phyloP scores from a whole-genome alignment of 345 rosid genomes.

The Euphorbia lathyris region DNA sequence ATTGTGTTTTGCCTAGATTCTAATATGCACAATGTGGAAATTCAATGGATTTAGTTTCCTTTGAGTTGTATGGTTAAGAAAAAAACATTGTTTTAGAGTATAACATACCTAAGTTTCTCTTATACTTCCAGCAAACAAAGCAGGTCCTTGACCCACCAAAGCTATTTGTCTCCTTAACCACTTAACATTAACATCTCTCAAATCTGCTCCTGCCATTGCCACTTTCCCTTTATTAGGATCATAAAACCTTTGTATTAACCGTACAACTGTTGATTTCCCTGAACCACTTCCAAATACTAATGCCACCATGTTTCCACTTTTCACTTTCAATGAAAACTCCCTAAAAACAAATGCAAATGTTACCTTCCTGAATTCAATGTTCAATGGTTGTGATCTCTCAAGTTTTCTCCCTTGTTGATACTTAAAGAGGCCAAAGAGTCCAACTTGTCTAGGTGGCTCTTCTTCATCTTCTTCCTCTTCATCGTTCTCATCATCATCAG shows the following conservation, averaged over 20 bases:
- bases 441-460: constrained; percentile 32
- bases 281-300: constrained; percentile 65
- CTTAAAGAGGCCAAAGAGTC: constrained; percentile 52
- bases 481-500: constrained; percentile 11
- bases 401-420: constrained; percentile 40
- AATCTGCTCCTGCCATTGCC: constrained; percentile 49
- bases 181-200: constrained; percentile 50
- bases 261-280: constrained; percentile 65
- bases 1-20: too few species aligned
- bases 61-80: too few species aligned
- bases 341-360: constrained; percentile 50
- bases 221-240: constrained; percentile 58
- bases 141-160: constrained; percentile 67
- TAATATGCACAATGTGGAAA: too few species aligned
- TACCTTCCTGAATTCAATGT: constrained; percentile 52
- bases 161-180: constrained; percentile 57
- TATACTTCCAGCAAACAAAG: constrained; percentile 49
- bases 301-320: constrained; percentile 60
- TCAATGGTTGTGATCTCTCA: constrained; percentile 38
- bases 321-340: constrained; percentile 44
- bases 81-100: neutral
- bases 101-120: constrained; percentile 50
- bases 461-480: constrained; percentile 41
- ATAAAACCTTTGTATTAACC: constrained; percentile 61
- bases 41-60: too few species aligned